phyloP scores from a whole-genome alignment of 768 basidiomycete species.

The Kondoa malvinella region DNA sequence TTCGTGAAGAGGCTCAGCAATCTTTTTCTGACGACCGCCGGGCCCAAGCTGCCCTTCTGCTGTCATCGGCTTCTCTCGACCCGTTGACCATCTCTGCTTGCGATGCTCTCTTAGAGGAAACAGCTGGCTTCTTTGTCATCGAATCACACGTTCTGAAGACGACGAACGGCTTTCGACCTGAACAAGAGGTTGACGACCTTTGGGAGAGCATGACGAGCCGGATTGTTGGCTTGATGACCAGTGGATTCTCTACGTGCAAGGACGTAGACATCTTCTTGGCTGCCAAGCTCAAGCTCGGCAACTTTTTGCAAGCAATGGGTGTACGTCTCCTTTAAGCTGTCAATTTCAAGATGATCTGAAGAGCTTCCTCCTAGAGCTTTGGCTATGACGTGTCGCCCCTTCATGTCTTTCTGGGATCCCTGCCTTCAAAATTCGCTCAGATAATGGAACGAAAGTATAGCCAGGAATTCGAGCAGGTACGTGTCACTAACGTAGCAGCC shows the following conservation, averaged over 20 bases:
- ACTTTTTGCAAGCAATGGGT: slow-evolving; percentile 78
- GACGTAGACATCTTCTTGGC: slow-evolving; percentile 66
- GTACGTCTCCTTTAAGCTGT: slow-evolving; percentile 36
- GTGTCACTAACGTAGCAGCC: too few relatives aligned
- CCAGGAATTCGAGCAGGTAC: slow-evolving; percentile 47
- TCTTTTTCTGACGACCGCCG: slow-evolving; percentile 45
- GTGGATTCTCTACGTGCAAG: slow-evolving; percentile 52
- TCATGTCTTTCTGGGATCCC: slow-evolving; percentile 61
- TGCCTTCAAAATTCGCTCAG: slow-evolving; percentile 77
- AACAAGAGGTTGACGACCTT: slow-evolving; percentile 78
- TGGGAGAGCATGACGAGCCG: slow-evolving; percentile 74
- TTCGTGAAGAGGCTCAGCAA: slow-evolving; percentile 69
- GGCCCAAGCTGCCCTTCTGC: slow-evolving; percentile 94
- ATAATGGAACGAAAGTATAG: slow-evolving; percentile 68
- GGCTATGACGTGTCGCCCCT: slow-evolving; percentile 69
- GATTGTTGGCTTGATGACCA: slow-evolving; percentile 54
- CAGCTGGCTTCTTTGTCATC: slow-evolving; percentile 93
- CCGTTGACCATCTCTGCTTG: slow-evolving; percentile 38
- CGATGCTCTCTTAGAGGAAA: slow-evolving; percentile 67
- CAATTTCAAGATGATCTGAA: not conserved
- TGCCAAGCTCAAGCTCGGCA: slow-evolving; percentile 65
- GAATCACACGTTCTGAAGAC: slow-evolving; percentile 82
- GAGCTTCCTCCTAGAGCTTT: slow-evolving; percentile 33
- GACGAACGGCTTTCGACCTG: slow-evolving; percentile 59
- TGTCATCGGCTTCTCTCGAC: slow-evolving; percentile 38